Evolutionary conservation across 306 rosid genomes (phyloP).

Genomic region (Canavalia ensiformis): DNA sequence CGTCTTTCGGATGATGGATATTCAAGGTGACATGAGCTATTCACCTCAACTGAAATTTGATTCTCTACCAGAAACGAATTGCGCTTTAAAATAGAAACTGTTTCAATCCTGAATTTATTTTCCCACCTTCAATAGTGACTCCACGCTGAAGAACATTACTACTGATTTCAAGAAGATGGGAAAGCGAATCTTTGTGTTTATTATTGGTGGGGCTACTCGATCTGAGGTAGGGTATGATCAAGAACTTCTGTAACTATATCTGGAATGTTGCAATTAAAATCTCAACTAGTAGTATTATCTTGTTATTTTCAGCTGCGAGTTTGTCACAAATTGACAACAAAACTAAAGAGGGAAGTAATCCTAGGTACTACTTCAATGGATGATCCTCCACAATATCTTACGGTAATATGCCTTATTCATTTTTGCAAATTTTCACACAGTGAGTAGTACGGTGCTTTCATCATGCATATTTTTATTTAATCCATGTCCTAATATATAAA

Average conservation of each 20-base stretch:
- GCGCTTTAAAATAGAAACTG: slow-evolving; percentile 7
- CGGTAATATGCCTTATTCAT: slow-evolving; percentile 62
- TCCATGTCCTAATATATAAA: not conserved
- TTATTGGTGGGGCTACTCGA: slow-evolving; percentile 95
- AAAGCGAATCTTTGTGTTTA: slow-evolving; percentile 78
- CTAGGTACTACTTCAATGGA: slow-evolving; percentile 82
- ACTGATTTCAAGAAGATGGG: slow-evolving; percentile 86
- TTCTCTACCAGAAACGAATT: slow-evolving; percentile 10
- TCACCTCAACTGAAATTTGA: not conserved
- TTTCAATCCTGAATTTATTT: slow-evolving; percentile 27
- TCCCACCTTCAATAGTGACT: slow-evolving; percentile 63
- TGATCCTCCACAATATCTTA: slow-evolving; percentile 77
- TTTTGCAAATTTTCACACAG: slow-evolving; percentile 14
- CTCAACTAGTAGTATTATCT: slow-evolving; percentile 26
- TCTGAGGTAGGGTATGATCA: slow-evolving; percentile 76
- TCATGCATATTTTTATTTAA: slow-evolving; percentile 1
- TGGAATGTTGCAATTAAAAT: slow-evolving; percentile 35
- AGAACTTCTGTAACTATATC: slow-evolving; percentile 26
- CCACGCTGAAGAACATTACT: slow-evolving; percentile 61
- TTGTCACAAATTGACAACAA: slow-evolving; percentile 90
- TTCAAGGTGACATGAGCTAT: slow-evolving; percentile 68
- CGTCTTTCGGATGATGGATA: slow-evolving; percentile 83
- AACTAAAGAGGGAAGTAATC: slow-evolving; percentile 84
- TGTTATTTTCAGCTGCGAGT: slow-evolving; percentile 79
- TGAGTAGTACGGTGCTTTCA: slow-evolving; percentile 4